phyloP scores from a whole-genome alignment of 257 asterid species.

The Pogostemon cablin region DNA sequence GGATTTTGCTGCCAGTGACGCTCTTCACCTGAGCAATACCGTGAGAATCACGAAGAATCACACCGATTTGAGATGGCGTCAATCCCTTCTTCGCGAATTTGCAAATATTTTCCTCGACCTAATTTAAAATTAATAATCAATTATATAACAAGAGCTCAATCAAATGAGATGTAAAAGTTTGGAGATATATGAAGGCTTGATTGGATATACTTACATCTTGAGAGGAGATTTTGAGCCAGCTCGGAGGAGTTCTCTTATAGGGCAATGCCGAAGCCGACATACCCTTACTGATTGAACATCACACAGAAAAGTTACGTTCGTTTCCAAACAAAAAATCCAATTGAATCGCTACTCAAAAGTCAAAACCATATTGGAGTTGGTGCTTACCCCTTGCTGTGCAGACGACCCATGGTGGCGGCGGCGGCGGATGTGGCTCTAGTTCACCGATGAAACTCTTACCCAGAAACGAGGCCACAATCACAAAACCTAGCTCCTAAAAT shows the following conservation, averaged over 20 bases:
- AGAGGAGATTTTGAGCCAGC: conserved; percentile 51
- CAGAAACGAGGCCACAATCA: conserved; percentile 19
- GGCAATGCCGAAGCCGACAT: conserved; percentile 59
- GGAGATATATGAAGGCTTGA: neutral
- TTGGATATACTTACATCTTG: conserved; percentile 37
- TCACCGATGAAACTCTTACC: conserved; percentile 30
- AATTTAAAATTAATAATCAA: neutral
- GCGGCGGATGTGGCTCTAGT: conserved; percentile 37
- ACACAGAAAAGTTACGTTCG: no score
- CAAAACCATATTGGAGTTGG: neutral
- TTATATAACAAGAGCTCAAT: neutral
- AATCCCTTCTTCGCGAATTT: conserved; percentile 53
- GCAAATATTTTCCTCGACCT: conserved; percentile 54
- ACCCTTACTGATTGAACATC: conserved; percentile 41
- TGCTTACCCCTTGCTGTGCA: conserved; percentile 82
- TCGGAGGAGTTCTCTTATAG: conserved; percentile 52
- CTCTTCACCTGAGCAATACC: conserved; percentile 62
- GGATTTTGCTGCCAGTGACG: conserved; percentile 54
- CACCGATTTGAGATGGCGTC: conserved; percentile 59
- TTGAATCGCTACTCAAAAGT: no score
- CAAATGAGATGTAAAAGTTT: neutral
- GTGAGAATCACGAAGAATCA: conserved; percentile 58
- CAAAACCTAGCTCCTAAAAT: conserved; percentile 33
- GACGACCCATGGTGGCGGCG: conserved; percentile 83
- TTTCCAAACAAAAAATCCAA: no score